phyloP scores from a whole-genome alignment of 1,139 yeast genomes.

The Debaryomyces psychrophilus region DNA sequence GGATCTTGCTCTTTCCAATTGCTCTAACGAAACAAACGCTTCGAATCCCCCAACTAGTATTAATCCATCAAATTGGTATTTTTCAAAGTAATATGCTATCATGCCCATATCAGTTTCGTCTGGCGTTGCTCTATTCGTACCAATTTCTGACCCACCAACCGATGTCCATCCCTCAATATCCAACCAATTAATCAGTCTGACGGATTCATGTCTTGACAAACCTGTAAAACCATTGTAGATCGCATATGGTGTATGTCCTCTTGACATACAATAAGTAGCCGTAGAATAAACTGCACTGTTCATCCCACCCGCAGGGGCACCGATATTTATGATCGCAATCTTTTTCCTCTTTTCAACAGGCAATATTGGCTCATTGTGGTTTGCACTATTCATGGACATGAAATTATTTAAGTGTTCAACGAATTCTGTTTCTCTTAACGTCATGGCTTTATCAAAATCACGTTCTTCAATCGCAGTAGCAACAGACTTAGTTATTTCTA shows the following conservation, averaged over 20 bases:
- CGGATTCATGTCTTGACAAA: constrained; percentile 72
- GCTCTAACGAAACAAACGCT: constrained; percentile 70
- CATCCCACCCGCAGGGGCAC: constrained; percentile 85
- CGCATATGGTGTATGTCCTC: constrained; percentile 74
- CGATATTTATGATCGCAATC: constrained; percentile 74
- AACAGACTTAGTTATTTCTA: constrained; percentile 66
- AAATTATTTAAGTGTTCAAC: constrained; percentile 67
- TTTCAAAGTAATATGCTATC: constrained; percentile 76
- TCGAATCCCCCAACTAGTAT: constrained; percentile 81
- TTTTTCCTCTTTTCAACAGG: constrained; percentile 60
- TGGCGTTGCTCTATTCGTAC: constrained; percentile 77
- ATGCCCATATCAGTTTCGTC: constrained; percentile 68
- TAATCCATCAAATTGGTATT: constrained; percentile 72
- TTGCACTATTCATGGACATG: constrained; percentile 61
- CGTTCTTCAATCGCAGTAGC: constrained; percentile 64
- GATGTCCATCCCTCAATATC: constrained; percentile 77
- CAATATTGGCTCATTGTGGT: constrained; percentile 59
- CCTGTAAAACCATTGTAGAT: constrained; percentile 80
- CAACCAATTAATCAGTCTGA: constrained; percentile 63
- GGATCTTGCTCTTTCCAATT: constrained; percentile 63
- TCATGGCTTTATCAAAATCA: constrained; percentile 67
- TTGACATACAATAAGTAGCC: constrained; percentile 72
- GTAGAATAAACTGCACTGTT: constrained; percentile 78
- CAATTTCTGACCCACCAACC: constrained; percentile 79
- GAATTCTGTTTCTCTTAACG: constrained; percentile 71